Evolutionary conservation across 495 filamentous ascomycete species (phyloP).

Genomic region (Podospora australis): DNA sequence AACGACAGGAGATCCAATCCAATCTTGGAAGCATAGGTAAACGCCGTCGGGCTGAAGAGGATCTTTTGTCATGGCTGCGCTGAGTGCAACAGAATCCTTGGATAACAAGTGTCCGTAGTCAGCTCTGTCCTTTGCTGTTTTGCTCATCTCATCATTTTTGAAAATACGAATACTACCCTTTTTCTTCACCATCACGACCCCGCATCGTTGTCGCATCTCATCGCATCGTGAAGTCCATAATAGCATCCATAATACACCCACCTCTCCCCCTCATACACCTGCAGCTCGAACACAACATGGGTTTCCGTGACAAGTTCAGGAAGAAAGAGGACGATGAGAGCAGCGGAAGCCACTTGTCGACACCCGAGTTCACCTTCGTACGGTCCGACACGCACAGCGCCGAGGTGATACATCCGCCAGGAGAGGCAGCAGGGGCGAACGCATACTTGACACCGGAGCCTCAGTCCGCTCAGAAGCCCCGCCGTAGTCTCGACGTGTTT

Average conservation of each 20-base stretch:
- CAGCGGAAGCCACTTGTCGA: slow-evolving; percentile 24
- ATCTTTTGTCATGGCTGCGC: neutral
- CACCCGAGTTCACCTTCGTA: slow-evolving; percentile 76
- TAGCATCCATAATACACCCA: neutral
- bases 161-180: neutral
- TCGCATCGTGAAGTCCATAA: neutral
- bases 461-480: slow-evolving; percentile 14
- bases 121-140: neutral
- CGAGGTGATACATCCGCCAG: slow-evolving; percentile 66
- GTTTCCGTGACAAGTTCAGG: slow-evolving; percentile 65
- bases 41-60: neutral
- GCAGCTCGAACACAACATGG: slow-evolving; percentile 43
- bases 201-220: neutral
- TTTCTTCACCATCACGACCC: neutral
- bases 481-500: slow-evolving; percentile 24
- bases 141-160: neutral
- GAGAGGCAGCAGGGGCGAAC: slow-evolving; percentile 32
- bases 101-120: neutral
- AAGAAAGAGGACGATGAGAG: slow-evolving; percentile 54
- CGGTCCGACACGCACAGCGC: slow-evolving; percentile 74
- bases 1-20: slow-evolving; percentile 1
- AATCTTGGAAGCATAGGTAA: neutral
- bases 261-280: neutral
- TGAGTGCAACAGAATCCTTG: neutral
- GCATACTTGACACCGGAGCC: slow-evolving; percentile 30